Conservation (phyloP, 257 asterid genomes). For the Mentha longifolia region DNA sequence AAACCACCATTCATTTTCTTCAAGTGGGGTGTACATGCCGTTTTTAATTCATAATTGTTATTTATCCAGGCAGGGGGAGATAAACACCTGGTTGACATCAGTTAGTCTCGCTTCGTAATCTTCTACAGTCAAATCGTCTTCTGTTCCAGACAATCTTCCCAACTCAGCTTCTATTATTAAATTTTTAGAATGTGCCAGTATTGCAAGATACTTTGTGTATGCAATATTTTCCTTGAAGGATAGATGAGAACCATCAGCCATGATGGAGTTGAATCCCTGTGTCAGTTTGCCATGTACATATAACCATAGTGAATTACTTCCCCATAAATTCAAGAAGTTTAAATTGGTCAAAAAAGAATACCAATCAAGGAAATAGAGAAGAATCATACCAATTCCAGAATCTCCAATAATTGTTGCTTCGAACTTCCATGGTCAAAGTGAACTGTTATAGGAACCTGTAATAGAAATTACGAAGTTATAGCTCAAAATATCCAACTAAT, state of each 20-base stretch:
- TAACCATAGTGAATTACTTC: constrained; percentile 8
- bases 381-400: constrained; percentile 75
- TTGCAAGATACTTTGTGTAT: constrained; percentile 71
- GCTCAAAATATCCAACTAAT: neutral
- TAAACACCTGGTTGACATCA: constrained; percentile 74
- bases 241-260: constrained; percentile 97
- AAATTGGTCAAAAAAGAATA: neutral
- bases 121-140: constrained; percentile 89
- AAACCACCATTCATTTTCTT: neutral
- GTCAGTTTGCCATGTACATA: constrained; percentile 36
- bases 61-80: neutral
- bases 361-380: constrained; percentile 23
- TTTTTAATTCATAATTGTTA: neutral
- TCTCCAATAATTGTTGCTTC: constrained; percentile 79
- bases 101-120: constrained; percentile 91
- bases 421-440: constrained; percentile 98
- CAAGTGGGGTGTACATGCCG: neutral
- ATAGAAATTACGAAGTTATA: constrained; percentile 26
- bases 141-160: constrained; percentile 98
- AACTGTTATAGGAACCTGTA: constrained; percentile 92
- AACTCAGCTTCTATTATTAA: constrained; percentile 93
- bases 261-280: constrained; percentile 93
- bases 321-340: constrained; percentile 1
- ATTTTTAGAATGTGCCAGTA: constrained; percentile 62
- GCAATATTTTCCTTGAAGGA: constrained; percentile 72